A percentile compares a stretch with the other conserved stretches of the same genome.
phyloP scores from a whole-genome alignment of 176 grass and related monocot genomes.

The Lolium rigidum region DNA sequence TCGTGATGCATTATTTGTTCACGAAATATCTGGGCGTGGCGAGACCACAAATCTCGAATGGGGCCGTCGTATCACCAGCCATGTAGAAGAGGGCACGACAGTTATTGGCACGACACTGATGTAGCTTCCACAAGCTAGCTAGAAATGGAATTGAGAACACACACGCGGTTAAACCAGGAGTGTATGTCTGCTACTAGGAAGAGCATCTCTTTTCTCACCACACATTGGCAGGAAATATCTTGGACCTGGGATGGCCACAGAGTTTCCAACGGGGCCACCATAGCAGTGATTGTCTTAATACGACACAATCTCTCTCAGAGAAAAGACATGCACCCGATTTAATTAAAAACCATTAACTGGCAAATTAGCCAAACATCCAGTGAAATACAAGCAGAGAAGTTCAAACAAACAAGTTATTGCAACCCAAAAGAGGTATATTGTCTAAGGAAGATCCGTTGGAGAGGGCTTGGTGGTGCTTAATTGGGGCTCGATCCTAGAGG shows the following conservation, averaged over 20 bases:
- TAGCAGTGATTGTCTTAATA: not conserved
- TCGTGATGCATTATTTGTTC: not conserved
- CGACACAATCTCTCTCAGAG: too few species aligned
- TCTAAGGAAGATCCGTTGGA: too few species aligned
- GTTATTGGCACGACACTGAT: not conserved
- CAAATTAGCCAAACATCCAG: not conserved
- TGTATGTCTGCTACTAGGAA: not conserved
- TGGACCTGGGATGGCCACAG: not conserved
- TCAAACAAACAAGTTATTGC: not conserved
- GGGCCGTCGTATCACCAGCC: not conserved
- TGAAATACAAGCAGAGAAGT: not conserved
- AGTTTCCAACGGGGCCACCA: not conserved
- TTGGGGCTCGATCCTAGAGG: too few species aligned
- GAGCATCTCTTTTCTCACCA: constrained; percentile 8
- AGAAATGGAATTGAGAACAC: not conserved
- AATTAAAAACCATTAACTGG: too few species aligned
- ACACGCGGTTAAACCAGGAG: not conserved
- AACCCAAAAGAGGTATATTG: too few species aligned
- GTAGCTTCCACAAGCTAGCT: not conserved
- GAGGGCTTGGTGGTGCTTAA: too few species aligned
- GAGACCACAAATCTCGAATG: not conserved
- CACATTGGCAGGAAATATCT: not conserved
- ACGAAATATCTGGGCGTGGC: not conserved
- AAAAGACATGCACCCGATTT: too few species aligned
- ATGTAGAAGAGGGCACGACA: too few species aligned